Evolutionary conservation across 176 grass and related monocot species (phyloP), one percentile per base, ranked within the genome.

Genomic region (Aegilops umbellulata): DNA sequence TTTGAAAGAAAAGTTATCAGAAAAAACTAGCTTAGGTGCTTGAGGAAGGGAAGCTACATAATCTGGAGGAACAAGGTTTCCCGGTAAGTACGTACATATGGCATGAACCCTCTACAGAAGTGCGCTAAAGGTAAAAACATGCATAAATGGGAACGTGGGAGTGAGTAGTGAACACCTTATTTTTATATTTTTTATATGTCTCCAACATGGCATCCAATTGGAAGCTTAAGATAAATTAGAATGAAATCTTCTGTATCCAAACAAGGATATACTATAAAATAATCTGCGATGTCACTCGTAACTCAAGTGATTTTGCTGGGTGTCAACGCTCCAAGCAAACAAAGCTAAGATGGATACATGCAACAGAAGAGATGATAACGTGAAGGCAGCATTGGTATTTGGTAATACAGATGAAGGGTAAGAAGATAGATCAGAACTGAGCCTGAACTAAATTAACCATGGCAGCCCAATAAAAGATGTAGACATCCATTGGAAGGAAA

Each of bases 21-120:
- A 8, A 72, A 55, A 88, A 79, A 79, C 84, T 46, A 86, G 57
- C 65, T 79, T 83, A 60, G 25, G 31, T 74, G 19, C 58, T 86
- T 88, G 51, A 58, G 8, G 79, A 47, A 93, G 49, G 63, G 57
- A 71, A 51, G 63, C 35, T 60, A 86, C 16, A 1, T 63, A 14
- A 87, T 83, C 23, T 72, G 5, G 19, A 75, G 27, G 44, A 76
- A 44, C 27, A 51, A 51, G 42, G 25, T 30, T 12, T 51, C 58
- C 53, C 82, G 20, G 58, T 60, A 77, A 81, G 53, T 66, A 92
- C 55, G 4, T 42, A 14, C 14, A 78, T 88, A 72, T 25, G 32
- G 78, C 53, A 82, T 12, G 51, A 74, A 46, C 35, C 79, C 31
- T 85, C 35, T 64, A 46, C 24, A 76, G 30, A 76, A 39, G 32